Base-by-base conservation (phyloP, 192 early-diverging fungal species). In the Lunasporangiospora selenospora region DNA sequence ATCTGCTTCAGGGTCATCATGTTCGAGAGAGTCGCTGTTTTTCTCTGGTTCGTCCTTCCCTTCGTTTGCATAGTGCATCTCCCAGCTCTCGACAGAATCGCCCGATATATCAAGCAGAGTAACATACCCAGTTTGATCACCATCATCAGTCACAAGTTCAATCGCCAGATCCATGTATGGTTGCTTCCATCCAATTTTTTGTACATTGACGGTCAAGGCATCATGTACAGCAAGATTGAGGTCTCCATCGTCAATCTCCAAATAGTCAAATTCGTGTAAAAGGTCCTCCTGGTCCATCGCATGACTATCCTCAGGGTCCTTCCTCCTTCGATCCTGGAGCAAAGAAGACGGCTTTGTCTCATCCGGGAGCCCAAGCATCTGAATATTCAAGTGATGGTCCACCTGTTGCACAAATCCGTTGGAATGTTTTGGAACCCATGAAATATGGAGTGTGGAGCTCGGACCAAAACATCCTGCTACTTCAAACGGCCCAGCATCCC, bases 211-310 rank as follows among this genome's bases (percentile, higher is more conserved):
- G 1, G 48, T 63, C 23, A 63, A 10, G 26, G 11, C 21, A 16
- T 31, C 27, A n/a, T 62, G 60, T 1, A 47, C 54, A 6, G 69
- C 29, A 36, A 73, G 62, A 7, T 52, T 18, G 46, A 73, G 33
- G 36, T 73, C 69, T 5, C 59, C 49, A 23, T 73, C 69, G 13
- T 73, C 69, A 59, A 63, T 58, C 13, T 73, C 69, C 29, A 73
- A 24, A 40, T 73, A 61, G 8, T 73, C 59, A 8, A 62, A 73
- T 16, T 62, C 69, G 16, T 56, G 33, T 11, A 39, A 53, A 0
- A 39, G 54, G 5, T 73, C 69, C 1, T 52, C 55, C 0, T 19
- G 54, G 18, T 61, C 57, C 1, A 46, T 23, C 4, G 27, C 40
- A 56, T 63, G 59, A 40, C 53, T 73, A 11, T 63, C 69, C 26